Conservation (phyloP, 2,329 filamentous ascomycete species). For the Pseudonectria foliicola region DNA sequence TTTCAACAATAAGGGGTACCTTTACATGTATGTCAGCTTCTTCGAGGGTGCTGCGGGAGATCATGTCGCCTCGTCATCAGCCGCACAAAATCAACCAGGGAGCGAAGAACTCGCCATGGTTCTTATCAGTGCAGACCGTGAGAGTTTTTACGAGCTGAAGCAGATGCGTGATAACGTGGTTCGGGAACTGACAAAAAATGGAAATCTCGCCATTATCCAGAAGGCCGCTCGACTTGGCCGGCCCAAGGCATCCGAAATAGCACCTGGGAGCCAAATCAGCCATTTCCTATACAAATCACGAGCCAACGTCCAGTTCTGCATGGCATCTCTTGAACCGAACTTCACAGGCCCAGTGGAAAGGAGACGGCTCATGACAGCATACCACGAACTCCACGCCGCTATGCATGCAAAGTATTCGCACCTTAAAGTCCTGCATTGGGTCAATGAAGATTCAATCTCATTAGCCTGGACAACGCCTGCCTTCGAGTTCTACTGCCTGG, state of each 20-base stretch:
- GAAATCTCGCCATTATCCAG: slow-evolving; percentile 67
- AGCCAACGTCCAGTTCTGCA: slow-evolving; percentile 90
- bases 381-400: slow-evolving; percentile 75
- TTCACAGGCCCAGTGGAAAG: slow-evolving; percentile 54
- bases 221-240: slow-evolving; percentile 64
- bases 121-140: slow-evolving; percentile 85
- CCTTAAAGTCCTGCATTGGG: slow-evolving; percentile 77
- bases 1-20: slow-evolving; percentile 92
- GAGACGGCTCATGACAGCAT: slow-evolving; percentile 72
- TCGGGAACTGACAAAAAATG: slow-evolving; percentile 67
- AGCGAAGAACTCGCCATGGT: slow-evolving; percentile 83
- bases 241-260: slow-evolving; percentile 64
- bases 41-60: slow-evolving; percentile 52
- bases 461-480: slow-evolving; percentile 86
- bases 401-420: slow-evolving; percentile 81
- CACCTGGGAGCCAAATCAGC: slow-evolving; percentile 70
- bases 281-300: slow-evolving; percentile 97
- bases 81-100: slow-evolving; percentile 57
- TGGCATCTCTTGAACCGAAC: slow-evolving; percentile 70
- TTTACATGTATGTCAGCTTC: slow-evolving; percentile 99
- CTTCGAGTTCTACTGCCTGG: slow-evolving; percentile 95
- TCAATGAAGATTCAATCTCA: slow-evolving; percentile 66
- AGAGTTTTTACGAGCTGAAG: slow-evolving; percentile 86
- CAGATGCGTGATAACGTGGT: slow-evolving; percentile 59
- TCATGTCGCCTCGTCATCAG: slow-evolving; percentile 38